Percentiles rank a stretch among this genome's conserved stretches.
phyloP scores from a whole-genome alignment of 1,284 basidiomycete species.

The Ceraceosorus guamensis region DNA sequence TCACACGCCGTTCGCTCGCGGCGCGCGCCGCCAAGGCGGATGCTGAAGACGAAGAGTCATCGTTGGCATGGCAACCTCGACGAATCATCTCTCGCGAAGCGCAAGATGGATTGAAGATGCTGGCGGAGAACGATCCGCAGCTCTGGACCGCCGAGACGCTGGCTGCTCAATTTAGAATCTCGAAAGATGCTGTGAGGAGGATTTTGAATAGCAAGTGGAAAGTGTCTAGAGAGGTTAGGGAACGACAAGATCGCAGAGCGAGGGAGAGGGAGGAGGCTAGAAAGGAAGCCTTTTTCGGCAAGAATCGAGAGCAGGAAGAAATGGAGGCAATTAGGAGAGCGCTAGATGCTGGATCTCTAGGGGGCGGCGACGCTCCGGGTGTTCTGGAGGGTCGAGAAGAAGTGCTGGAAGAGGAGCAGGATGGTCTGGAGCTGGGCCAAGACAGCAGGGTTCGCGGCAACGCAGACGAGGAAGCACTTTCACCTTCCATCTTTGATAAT shows the following conservation, averaged over 20 bases:
- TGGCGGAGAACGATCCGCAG: constrained; percentile 39
- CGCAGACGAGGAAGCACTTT: not conserved
- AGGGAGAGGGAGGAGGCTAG: constrained; percentile 13
- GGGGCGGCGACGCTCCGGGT: too few relatives aligned
- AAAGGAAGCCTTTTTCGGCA: not conserved
- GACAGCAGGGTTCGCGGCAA: too few relatives aligned
- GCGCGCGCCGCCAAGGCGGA: not conserved
- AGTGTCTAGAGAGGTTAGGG: constrained; percentile 14
- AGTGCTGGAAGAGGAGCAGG: constrained; percentile 10
- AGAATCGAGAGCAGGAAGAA: constrained; percentile 14
- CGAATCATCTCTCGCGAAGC: constrained; percentile 43
- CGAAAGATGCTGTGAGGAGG: constrained; percentile 34
- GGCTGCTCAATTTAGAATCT: constrained; percentile 33
- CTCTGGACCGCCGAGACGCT: constrained; percentile 25
- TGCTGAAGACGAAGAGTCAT: not conserved
- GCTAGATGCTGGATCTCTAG: not conserved
- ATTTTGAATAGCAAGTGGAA: constrained; percentile 30
- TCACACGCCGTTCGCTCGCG: not conserved
- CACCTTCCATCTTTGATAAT: too few relatives aligned
- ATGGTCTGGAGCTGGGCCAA: constrained; percentile 2
- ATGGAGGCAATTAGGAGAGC: constrained; percentile 9
- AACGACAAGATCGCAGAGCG: constrained; percentile 20
- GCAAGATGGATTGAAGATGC: constrained; percentile 36
- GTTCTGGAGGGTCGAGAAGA: constrained; percentile 9
- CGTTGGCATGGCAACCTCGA: constrained; percentile 43